Evolutionary conservation across 768 basidiomycete species (phyloP).

Genomic region (Ephemerocybe angulata): DNA sequence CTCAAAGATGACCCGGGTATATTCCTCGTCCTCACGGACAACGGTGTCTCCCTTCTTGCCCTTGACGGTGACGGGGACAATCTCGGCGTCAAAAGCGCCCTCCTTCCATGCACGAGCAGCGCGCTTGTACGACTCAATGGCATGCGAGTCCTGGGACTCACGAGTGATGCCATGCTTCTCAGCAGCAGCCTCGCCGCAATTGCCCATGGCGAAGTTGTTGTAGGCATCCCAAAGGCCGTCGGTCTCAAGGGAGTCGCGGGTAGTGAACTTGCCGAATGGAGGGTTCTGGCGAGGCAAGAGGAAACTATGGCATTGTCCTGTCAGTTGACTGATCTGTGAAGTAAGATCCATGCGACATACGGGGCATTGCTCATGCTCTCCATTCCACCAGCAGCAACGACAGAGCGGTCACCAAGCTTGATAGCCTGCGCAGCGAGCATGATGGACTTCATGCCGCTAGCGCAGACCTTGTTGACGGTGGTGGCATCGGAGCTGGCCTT

Average conservation of each 20-base stretch:
- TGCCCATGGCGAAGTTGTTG: constrained; percentile 98
- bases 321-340: constrained; percentile 4
- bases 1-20: constrained; percentile 93
- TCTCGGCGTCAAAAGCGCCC: constrained; percentile 82
- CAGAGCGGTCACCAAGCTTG: constrained; percentile 75
- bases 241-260: constrained; percentile 82
- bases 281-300: constrained; percentile 79
- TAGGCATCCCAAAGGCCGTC: constrained; percentile 98
- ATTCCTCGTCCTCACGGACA: constrained; percentile 94
- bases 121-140: constrained; percentile 92
- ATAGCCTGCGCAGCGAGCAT: constrained; percentile 93
- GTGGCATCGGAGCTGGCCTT: constrained; percentile 87
- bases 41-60: constrained; percentile 92
- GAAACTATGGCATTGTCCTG: constrained; percentile 48
- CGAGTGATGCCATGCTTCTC: constrained; percentile 80
- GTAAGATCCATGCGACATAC: too few species aligned
- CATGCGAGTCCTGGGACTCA: constrained; percentile 85
- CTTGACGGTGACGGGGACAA: constrained; percentile 86
- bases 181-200: constrained; percentile 88
- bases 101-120: constrained; percentile 87
- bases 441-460: constrained; percentile 93
- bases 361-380: constrained; percentile 99
- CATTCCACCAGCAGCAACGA: constrained; percentile 96
- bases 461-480: constrained; percentile 99
- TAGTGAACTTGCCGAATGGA: constrained; percentile 82